A percentile compares a stretch with the other conserved stretches of the same genome.
Conservation (phyloP, 2,329 filamentous ascomycete species). For the Scedosporium dehoogii region DNA sequence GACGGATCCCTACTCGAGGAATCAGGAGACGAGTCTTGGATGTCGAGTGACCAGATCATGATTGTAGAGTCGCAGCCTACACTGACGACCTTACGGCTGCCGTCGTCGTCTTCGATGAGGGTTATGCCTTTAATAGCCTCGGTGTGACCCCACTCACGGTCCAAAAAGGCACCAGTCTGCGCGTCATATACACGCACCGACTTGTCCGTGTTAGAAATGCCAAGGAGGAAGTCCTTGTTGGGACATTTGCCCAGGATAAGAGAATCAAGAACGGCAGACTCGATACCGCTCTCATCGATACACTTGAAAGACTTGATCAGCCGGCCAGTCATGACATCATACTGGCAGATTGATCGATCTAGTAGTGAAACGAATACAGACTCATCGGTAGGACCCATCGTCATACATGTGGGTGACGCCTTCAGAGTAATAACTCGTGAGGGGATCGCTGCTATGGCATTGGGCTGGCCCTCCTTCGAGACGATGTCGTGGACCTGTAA, state of each 20-base stretch:
- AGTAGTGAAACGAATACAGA: conserved; percentile 49
- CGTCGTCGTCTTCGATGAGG: conserved; percentile 51
- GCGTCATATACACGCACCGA: conserved; percentile 84
- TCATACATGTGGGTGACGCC: conserved; percentile 78
- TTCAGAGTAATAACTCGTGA: conserved; percentile 72
- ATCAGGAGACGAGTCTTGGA: conserved; percentile 29
- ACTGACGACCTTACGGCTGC: conserved; percentile 53
- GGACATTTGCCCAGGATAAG: conserved; percentile 53
- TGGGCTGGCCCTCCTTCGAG: conserved; percentile 53
- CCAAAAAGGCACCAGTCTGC: conserved; percentile 65
- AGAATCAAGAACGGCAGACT: conserved; percentile 75
- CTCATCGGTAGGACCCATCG: conserved; percentile 52
- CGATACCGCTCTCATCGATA: conserved; percentile 66
- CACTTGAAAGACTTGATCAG: conserved; percentile 69
- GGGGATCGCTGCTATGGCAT: conserved; percentile 66
- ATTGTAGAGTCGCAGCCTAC: conserved; percentile 73
- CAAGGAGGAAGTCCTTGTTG: conserved; percentile 59
- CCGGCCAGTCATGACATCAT: conserved; percentile 57
- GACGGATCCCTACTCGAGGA: conserved; percentile 42
- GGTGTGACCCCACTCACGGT: conserved; percentile 90
- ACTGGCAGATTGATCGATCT: conserved; percentile 51
- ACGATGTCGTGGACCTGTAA: conserved; percentile 74
- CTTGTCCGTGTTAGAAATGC: conserved; percentile 92
- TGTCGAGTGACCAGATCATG: conserved; percentile 63
- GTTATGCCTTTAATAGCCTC: conserved; percentile 84